These are phyloP conservation scores for Diddensiella transvaalensis DNA, from an alignment of 805 yeast species.

Conservation along the genomic window DNA sequence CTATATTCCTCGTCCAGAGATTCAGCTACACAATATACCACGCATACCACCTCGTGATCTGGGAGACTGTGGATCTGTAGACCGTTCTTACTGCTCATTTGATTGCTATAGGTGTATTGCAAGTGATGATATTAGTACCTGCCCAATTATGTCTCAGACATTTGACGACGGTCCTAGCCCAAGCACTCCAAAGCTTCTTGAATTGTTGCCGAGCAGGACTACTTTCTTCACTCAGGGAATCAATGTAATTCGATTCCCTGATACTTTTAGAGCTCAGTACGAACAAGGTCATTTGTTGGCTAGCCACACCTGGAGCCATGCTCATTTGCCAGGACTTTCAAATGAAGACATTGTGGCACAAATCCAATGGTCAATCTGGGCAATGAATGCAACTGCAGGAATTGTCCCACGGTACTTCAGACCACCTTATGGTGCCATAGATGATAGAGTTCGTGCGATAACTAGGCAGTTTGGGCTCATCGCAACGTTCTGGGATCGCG, in stretches of 20 bases:
- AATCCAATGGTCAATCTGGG: conserved; percentile 94
- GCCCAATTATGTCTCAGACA: conserved; percentile 74
- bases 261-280: conserved; percentile 56
- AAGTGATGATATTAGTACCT: conserved; percentile 71
- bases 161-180: conserved; percentile 95
- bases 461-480: conserved; percentile 82
- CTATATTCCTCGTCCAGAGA: conserved; percentile 73
- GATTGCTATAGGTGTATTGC: conserved; percentile 80
- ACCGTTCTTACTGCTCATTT: conserved; percentile 65
- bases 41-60: conserved; percentile 33
- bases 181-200: conserved; percentile 58
- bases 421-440: conserved; percentile 96
- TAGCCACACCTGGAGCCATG: conserved; percentile 91
- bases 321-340: conserved; percentile 68
- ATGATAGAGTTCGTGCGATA: conserved; percentile 77
- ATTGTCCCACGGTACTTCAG: conserved; percentile 90
- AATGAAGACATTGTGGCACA: conserved; percentile 87
- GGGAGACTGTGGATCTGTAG: conserved; percentile 54
- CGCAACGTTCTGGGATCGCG: conserved; percentile 87
- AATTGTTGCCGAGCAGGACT: conserved; percentile 49
- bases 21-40: conserved; percentile 55
- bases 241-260: conserved; percentile 74
- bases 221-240: conserved; percentile 87
- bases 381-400: conserved; percentile 89
- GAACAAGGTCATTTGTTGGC: conserved; percentile 74